phyloP scores from a whole-genome alignment of 352 stramenopile genomes.

The Globisporangium abappressorium region DNA sequence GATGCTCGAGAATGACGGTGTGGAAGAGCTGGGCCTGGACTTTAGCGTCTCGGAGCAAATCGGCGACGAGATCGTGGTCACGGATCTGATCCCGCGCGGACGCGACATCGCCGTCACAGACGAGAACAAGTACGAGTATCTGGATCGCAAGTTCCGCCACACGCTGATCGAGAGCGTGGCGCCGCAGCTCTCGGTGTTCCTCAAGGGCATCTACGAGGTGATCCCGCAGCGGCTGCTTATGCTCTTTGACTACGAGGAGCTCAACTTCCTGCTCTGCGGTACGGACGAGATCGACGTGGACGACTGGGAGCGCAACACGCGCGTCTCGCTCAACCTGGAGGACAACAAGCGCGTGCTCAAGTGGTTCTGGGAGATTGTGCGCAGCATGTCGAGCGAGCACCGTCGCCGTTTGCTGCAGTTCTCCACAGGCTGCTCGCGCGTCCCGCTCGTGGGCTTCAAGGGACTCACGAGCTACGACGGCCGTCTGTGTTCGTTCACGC shows the following conservation, averaged over 20 bases:
- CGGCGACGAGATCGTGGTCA: slow-evolving; percentile 16
- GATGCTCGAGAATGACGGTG: slow-evolving; percentile 57
- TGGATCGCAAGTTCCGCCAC: slow-evolving; percentile 93
- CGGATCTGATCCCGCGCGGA: slow-evolving; percentile 64
- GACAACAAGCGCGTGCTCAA: slow-evolving; percentile 24
- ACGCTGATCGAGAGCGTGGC: slow-evolving; percentile 91
- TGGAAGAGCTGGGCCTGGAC: slow-evolving; percentile 51
- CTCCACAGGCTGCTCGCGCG: slow-evolving; percentile 75
- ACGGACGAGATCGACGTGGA: slow-evolving; percentile 92
- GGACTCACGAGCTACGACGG: slow-evolving; percentile 82
- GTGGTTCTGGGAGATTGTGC: slow-evolving; percentile 84
- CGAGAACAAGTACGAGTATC: slow-evolving; percentile 93
- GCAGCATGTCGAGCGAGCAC: slow-evolving; percentile 80
- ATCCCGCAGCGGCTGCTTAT: slow-evolving; percentile 91
- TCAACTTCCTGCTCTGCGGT: slow-evolving; percentile 95
- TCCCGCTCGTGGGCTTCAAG: slow-evolving; percentile 70
- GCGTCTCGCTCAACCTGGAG: slow-evolving; percentile 28
- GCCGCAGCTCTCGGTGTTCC: slow-evolving; percentile 84
- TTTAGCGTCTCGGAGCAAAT: slow-evolving; percentile 50
- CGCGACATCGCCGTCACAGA: slow-evolving; percentile 88
- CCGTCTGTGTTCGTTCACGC: slow-evolving; percentile 66
- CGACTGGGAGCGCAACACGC: slow-evolving; percentile 81
- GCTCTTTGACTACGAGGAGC: slow-evolving; percentile 96
- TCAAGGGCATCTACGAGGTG: slow-evolving; percentile 97
- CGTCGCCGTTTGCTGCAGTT: slow-evolving; percentile 74